Base-by-base conservation (phyloP, 139 green algal genomes). In the Chlamydomonas applanata region DNA sequence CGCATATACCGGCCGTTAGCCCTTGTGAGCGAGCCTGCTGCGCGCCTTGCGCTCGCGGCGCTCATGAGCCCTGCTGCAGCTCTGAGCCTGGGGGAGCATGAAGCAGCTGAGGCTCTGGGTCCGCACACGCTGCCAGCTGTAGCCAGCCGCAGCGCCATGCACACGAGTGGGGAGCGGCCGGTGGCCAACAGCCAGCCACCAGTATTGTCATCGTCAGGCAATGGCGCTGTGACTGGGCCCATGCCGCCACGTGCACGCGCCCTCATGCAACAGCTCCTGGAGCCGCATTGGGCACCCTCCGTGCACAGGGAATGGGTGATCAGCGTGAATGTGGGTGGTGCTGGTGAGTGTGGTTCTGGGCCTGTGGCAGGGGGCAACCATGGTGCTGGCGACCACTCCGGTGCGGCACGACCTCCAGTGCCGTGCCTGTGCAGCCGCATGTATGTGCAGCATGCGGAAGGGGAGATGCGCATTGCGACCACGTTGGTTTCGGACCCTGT, bases 11-110 rank as follows among this genome's bases (percentile, higher is more conserved):
- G 30, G 59, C 59, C 59, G 3, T 9, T 66, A 2, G 59, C 59
- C 34, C 24, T 29, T 11, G 59, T 66, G 24, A 30, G n/a, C 22
- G 3, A 19, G 4, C 59, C 59, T 36, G 59, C 59, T n/a, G 59
- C 59, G 11, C 59, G n/a, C 17, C n/a, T 66, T 11, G 59, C 59
- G 11, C 59, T 66, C 11, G 59, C 59, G 30, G 59, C 24, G 11
- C 59, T 66, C 59, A 66, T 66, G 59, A 40, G 59, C 59, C 59
- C 59, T 14, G 17, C n/a, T 36, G 59, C 59, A 16, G 59, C n/a
- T 4, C 30, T 29, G 59, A 29, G 25, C 25, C n/a, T 66, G 24
- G 35, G 24, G n/a, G 24, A 66, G 59, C 4, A 4, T 14, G 59
- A 66, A 35, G 59, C 59, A 35, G 59, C 59, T 40, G 7, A 49